Base-by-base conservation (phyloP, 2,329 filamentous ascomycete species). In the Uncinocarpus reesii region DNA sequence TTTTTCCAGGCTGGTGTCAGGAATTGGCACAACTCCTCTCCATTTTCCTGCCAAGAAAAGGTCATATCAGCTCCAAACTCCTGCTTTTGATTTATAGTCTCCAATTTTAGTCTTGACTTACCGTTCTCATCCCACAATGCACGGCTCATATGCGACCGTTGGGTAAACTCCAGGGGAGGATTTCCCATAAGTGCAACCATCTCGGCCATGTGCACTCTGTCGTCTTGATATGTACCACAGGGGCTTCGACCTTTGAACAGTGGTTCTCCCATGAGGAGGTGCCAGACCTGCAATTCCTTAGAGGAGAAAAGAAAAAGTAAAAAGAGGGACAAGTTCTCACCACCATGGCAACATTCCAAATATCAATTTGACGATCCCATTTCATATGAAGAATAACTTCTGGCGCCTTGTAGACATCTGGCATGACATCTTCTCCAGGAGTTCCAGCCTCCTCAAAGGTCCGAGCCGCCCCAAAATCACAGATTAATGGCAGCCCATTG, bases 311-410 rank as follows among this genome's bases (percentile, higher is more conserved):
- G 24, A 42, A 2, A 37, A 28, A 13, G 16, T 20, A 28, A 28
- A 3, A 38, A 4, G 10, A 18, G 32, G 3, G 3, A 29, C 16
- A 24, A 2, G 11, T 20, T 18, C 55, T 41, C 51, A 58, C 56
- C 50, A 58, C 53, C n/a, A 53, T 44, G 21, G 49, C 58, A 32
- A 60, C 40, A 36, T 51, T 54, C 58, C 58, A 61, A 18, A 60
- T 55, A 41, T 60, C 58, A 34, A 58, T 48, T 32, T 50, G 47
- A n/a, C 32, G 42, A 31, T 53, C 56, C 58, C 57, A 61, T 21
- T 53, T 43, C 53, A 60, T 60, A 1, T 53, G 43, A 15, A 56
- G 42, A n/a, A 58, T 53, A 1, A 60, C 52, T 41, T 60, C 58
- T 6, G 56, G 58, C 2, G 56, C 56, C 20, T 57, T 32, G 37